Evolutionary conservation across 352 stramenopile genomes (phyloP).

Genomic region (Phytophthora lateralis): DNA sequence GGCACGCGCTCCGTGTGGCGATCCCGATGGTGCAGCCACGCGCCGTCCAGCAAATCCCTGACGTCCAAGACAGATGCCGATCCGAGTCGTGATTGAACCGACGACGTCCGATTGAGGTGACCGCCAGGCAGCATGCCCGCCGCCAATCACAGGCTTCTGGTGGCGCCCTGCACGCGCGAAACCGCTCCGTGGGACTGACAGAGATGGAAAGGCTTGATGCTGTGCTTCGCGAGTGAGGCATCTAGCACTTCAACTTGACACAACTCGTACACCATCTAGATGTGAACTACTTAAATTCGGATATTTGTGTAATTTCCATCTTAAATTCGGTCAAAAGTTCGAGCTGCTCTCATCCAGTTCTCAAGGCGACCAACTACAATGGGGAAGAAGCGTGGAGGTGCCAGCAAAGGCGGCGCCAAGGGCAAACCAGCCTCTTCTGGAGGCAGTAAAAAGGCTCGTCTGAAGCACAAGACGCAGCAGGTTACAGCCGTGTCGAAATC

Average conservation of each 20-base stretch:
- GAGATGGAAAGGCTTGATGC: constrained; percentile 16
- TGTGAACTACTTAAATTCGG: neutral
- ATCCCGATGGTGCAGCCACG: constrained; percentile 36
- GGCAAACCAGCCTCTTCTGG: constrained; percentile 20
- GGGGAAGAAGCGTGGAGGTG: constrained; percentile 32
- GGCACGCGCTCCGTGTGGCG: neutral
- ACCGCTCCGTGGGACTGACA: constrained; percentile 18
- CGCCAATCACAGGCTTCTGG: constrained; percentile 32
- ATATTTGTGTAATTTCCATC: neutral
- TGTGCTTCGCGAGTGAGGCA: neutral
- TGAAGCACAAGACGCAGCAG: constrained; percentile 32
- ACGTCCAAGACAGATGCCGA: neutral
- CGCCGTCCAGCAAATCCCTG: constrained; percentile 3
- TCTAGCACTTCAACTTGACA: constrained; percentile 18
- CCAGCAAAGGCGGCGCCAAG: constrained; percentile 21
- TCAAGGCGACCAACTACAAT: constrained; percentile 16
- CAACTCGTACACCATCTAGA: neutral
- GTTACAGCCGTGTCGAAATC: constrained; percentile 20
- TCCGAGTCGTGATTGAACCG: neutral
- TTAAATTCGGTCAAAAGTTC: neutral
- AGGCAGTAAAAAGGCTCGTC: constrained; percentile 28
- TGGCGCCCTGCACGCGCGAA: constrained; percentile 19
- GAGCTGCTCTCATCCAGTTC: constrained; percentile 13
- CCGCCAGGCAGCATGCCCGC: constrained; percentile 16
- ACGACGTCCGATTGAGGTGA: constrained; percentile 10